Percentiles rank a stretch among this genome's conserved stretches.
Conservation (phyloP, 2,329 filamentous ascomycete genomes). For the Phyllachora maydis region DNA sequence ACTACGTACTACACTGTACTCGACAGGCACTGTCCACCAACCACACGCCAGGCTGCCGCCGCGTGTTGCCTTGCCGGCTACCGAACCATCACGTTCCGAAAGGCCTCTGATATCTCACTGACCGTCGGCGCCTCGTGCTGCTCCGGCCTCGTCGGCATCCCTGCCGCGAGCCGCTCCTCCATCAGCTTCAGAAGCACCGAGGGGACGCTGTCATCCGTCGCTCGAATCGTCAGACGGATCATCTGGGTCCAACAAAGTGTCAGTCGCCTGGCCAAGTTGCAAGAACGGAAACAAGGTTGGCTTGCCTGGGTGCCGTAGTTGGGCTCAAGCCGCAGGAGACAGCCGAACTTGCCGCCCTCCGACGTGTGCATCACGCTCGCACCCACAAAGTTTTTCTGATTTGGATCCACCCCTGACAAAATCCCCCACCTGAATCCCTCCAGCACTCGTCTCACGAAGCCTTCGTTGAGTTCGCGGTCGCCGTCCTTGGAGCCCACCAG, state of each 20-base stretch:
- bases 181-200: conserved; percentile 63
- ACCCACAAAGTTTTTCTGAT: conserved; percentile 82
- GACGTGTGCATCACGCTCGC: conserved; percentile 70
- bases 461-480: conserved; percentile 43
- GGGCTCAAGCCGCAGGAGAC: conserved; percentile 79
- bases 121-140: conserved; percentile 18
- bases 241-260: conserved; percentile 44
- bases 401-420: conserved; percentile 72
- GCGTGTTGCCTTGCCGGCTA: too few species aligned
- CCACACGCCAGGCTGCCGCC: too few species aligned
- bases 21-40: too few species aligned
- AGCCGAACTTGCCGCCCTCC: conserved; percentile 80
- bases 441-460: conserved; percentile 51
- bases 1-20: too few species aligned
- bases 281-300: background rate
- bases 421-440: conserved; percentile 82
- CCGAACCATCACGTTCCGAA: conserved; percentile 36
- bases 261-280: background rate
- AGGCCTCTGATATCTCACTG: conserved; percentile 31
- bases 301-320: conserved; percentile 82
- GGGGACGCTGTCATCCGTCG: conserved; percentile 80
- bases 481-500: conserved; percentile 20
- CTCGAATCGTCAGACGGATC: conserved; percentile 83
- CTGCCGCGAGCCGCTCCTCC: conserved; percentile 56
- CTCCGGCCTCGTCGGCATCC: conserved; percentile 20